Conservation (phyloP, 495 filamentous ascomycete genomes). For the Neurospora terricola region DNA sequence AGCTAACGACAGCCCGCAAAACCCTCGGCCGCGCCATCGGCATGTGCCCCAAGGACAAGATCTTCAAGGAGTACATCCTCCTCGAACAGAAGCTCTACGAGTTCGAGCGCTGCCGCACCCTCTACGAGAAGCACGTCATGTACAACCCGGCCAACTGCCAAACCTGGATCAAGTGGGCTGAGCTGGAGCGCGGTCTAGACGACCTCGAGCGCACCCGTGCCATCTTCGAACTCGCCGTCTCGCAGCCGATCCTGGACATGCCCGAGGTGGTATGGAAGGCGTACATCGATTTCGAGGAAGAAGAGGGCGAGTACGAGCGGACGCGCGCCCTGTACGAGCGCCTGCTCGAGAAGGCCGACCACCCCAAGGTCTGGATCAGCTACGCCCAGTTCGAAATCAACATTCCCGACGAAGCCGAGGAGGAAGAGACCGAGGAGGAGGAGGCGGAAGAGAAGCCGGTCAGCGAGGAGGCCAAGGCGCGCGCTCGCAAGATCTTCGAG, state of each 20-base stretch:
- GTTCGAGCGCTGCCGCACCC: constrained; percentile 76
- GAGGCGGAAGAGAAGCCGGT: constrained; percentile 53
- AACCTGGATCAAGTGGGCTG: constrained; percentile 92
- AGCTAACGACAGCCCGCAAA: constrained; percentile 72
- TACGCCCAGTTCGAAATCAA: constrained; percentile 97
- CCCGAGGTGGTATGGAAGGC: constrained; percentile 94
- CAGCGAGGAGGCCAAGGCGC: constrained; percentile 70
- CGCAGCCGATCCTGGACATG: constrained; percentile 85
- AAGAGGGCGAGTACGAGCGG: constrained; percentile 77
- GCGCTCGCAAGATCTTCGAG: constrained; percentile 76
- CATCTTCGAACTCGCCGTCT: constrained; percentile 85
- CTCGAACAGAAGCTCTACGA: constrained; percentile 88
- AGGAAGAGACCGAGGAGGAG: constrained; percentile 39
- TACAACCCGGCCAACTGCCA: constrained; percentile 82
- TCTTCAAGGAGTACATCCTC: constrained; percentile 89
- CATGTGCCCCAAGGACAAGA: constrained; percentile 88
- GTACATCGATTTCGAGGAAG: constrained; percentile 97
- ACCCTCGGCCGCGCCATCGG: constrained; percentile 82
- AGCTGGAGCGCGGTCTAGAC: constrained; percentile 81
- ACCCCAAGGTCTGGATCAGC: constrained; percentile 97
- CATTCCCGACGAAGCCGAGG: constrained; percentile 48
- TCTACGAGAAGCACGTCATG: constrained; percentile 88
- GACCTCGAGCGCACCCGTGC: constrained; percentile 80
- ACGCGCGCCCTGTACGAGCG: constrained; percentile 83
- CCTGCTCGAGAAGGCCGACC: constrained; percentile 82